These are phyloP conservation scores for Verticillium nonalfalfae DNA, from an alignment of 2,329 filamentous ascomycete genomes.

Conservation along the genomic window DNA sequence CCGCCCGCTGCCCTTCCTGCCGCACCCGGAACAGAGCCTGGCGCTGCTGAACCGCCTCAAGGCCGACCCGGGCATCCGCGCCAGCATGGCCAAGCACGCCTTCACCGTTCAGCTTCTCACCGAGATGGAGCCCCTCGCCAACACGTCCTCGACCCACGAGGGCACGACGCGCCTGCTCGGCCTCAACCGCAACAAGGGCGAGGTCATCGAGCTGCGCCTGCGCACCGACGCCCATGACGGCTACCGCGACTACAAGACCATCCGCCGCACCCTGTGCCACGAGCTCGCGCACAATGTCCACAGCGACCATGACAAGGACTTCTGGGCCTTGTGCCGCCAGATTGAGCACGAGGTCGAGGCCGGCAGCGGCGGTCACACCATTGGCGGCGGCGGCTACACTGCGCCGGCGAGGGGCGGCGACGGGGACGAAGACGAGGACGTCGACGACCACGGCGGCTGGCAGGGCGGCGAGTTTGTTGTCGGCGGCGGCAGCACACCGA, in stretches of 20 bases:
- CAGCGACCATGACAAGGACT: conserved; percentile 74
- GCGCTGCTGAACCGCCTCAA: conserved; percentile 69
- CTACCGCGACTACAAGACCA: conserved; percentile 86
- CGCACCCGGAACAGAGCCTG: conserved; percentile 64
- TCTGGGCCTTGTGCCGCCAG: conserved; percentile 82
- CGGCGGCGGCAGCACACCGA: conserved; percentile 46
- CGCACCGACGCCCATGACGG: conserved; percentile 94
- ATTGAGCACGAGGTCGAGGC: conserved; percentile 82
- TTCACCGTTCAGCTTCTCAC: conserved; percentile 83
- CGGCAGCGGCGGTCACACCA: conserved; percentile 65
- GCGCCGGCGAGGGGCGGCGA: conserved; percentile 42
- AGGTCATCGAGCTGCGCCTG: conserved; percentile 84
- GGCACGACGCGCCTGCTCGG: conserved; percentile 72
- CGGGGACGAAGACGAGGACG: conserved; percentile 41
- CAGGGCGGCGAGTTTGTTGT: conserved; percentile 73
- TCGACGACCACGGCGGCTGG: conserved; percentile 69
- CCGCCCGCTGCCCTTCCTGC: conserved; percentile 69
- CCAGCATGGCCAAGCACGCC: conserved; percentile 75
- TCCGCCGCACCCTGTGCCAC: conserved; percentile 88
- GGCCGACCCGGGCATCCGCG: conserved; percentile 77
- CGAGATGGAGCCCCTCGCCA: conserved; percentile 86
- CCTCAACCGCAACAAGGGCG: conserved; percentile 78
- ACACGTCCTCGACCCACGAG: conserved; percentile 68
- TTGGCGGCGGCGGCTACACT: conserved; percentile 65
- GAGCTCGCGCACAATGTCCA: conserved; percentile 92